Evolutionary conservation across 768 basidiomycete species (phyloP).

Genomic region (Scleroderma citrinum): DNA sequence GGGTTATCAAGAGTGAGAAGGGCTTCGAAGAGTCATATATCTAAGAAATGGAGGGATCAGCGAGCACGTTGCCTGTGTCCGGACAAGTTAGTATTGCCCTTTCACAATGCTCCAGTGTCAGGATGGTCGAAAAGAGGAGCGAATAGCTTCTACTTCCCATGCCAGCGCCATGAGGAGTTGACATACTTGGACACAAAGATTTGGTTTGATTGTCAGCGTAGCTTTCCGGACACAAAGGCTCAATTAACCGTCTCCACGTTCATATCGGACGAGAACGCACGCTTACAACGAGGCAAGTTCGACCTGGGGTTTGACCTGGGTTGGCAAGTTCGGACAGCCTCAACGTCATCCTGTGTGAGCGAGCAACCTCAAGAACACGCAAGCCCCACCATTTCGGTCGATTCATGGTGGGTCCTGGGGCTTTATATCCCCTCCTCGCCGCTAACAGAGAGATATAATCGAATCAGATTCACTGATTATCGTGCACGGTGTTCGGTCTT

Average conservation of each 20-base stretch:
- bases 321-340: conserved; percentile 3
- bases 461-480: conserved; percentile 31
- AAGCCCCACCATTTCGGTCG: conserved; percentile 11
- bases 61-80: neutral
- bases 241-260: neutral
- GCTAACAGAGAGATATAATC: conserved; percentile 12
- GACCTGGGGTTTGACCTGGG: neutral
- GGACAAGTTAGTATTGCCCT: neutral
- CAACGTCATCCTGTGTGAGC: conserved; percentile 10
- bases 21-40: conserved; percentile 8
- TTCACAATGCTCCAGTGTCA: neutral
- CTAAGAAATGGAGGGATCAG: conserved; percentile 4
- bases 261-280: conserved; percentile 5
- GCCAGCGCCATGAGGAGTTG: conserved; percentile 6
- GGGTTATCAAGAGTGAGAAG: neutral
- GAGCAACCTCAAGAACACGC: conserved; percentile 9
- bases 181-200: conserved; percentile 1
- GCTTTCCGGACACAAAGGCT: neutral
- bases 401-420: neutral
- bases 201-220: neutral
- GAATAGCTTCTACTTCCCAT: neutral
- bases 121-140: neutral
- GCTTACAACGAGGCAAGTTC: conserved; percentile 12
- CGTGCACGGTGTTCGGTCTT: conserved; percentile 29
- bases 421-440: conserved; percentile 6